Evolutionary conservation across 805 yeast species (phyloP), one percentile per base, ranked within the genome.

Genomic region (Priceomyces castillae): DNA sequence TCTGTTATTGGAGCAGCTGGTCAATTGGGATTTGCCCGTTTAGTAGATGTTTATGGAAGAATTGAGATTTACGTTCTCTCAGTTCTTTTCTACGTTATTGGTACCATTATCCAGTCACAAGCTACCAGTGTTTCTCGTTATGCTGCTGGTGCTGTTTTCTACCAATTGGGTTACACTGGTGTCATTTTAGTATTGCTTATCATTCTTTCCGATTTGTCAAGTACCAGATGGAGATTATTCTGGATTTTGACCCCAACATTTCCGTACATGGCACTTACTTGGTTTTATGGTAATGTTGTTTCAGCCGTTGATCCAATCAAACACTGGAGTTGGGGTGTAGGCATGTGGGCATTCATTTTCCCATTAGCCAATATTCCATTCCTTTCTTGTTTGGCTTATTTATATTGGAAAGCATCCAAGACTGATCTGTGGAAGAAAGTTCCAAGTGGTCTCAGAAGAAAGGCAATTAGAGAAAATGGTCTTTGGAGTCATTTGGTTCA

Each of bases 131-230:
- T 61, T 17, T 51, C 60, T 22, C 48, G 58, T 7, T 61, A 56
- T 42, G 65, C 64, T 20, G 62, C 54, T 26, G 66, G 66, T 37
- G 58, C 64, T 2, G 64, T 61, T 22, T 49, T 61, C 40, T 53
- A 53, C 35, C 42, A 46, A 30, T 43, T 55, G 30, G 59, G 58
- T 9, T 44, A 51, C 14, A 36, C 34, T 18, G 59, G 59, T 28
- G 43, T 47, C 11, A 48, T 50, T 23, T 39, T 55, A 10, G 37
- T 53, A 26, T 38, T 53, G 23, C 45, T 49, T 40, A 35, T 44
- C 26, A 50, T 50, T 30, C 37, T 55, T 42, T 46, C 56, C 7
- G 59, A 53, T 47, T 49, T 50, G 41, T 50, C 57, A 16, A 40
- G 43, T 11, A 44, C 51, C 37, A 49, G 45, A 28, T 52, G 53